Evolutionary conservation across 208 protist genomes (phyloP).

Genomic region (Phytomonas francai): DNA sequence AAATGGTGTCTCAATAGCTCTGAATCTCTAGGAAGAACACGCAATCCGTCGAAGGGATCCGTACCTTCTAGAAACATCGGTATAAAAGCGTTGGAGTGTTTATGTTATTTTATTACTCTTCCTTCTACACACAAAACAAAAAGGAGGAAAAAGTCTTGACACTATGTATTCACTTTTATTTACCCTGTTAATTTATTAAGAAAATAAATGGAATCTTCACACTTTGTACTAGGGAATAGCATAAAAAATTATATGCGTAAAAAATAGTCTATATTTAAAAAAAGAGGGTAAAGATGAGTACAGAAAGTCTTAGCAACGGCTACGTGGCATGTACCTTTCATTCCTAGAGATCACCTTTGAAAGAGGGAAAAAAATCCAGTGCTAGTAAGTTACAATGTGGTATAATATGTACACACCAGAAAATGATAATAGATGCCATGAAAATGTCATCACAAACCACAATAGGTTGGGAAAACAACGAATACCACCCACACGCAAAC

Average conservation of each 20-base stretch:
- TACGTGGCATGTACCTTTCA: not conserved
- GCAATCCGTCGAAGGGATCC: constrained; percentile 72
- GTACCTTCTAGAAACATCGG: constrained; percentile 19
- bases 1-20: constrained; percentile 52
- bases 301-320: not conserved
- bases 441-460: not conserved
- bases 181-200: not conserved
- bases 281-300: constrained; percentile 5
- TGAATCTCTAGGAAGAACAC: constrained; percentile 42
- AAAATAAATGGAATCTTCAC: not conserved
- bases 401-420: not conserved
- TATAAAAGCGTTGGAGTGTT: constrained; percentile 6
- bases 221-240: not conserved
- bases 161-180: not conserved
- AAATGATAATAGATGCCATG: not conserved
- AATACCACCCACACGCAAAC: not conserved
- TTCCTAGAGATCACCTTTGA: not conserved
- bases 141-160: too few relatives aligned
- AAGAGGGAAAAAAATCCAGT: not conserved
- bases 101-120: not conserved
- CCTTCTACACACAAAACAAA: not conserved
- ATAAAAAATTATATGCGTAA: not conserved
- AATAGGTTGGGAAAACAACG: not conserved
- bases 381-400: not conserved
- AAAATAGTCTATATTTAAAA: not conserved